These are phyloP conservation scores for Primulina huaijiensis DNA, from an alignment of 257 asterid species.

Conservation along the genomic window DNA sequence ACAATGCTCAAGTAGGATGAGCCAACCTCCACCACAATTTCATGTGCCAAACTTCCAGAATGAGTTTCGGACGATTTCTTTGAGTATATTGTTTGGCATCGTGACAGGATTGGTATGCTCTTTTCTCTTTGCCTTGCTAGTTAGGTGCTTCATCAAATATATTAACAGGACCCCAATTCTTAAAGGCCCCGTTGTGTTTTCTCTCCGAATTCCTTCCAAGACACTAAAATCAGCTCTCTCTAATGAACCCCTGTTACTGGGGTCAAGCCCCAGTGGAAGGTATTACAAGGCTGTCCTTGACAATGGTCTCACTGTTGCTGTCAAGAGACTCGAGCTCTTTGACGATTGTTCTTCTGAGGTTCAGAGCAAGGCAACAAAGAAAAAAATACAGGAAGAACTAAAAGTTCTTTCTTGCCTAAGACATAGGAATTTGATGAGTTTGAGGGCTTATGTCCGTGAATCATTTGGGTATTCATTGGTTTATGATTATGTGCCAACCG, in stretches of 20 bases:
- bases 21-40: conserved; percentile 25
- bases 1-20: conserved; percentile 46
- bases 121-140: conserved; percentile 50
- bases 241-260: conserved; percentile 55
- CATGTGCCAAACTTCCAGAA: conserved; percentile 34
- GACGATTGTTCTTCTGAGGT: not conserved
- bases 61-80: conserved; percentile 36
- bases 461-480: conserved; percentile 52
- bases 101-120: conserved; percentile 65
- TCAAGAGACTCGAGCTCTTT: conserved; percentile 63
- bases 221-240: conserved; percentile 70
- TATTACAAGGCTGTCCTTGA: conserved; percentile 78
- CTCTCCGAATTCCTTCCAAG: conserved; percentile 63
- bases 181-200: conserved; percentile 65
- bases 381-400: conserved; percentile 55
- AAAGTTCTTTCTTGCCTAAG: conserved; percentile 60
- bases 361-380: conserved; percentile 45
- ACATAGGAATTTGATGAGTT: conserved; percentile 89
- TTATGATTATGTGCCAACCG: conserved; percentile 62
- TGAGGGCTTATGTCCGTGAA: conserved; percentile 72
- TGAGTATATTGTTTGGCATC: conserved; percentile 64
- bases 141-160: conserved; percentile 56
- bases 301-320: conserved; percentile 72
- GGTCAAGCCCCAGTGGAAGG: conserved; percentile 67
- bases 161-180: conserved; percentile 66